Conservation (phyloP, 805 yeast species). For the Wilhelminamyces savonicus region DNA sequence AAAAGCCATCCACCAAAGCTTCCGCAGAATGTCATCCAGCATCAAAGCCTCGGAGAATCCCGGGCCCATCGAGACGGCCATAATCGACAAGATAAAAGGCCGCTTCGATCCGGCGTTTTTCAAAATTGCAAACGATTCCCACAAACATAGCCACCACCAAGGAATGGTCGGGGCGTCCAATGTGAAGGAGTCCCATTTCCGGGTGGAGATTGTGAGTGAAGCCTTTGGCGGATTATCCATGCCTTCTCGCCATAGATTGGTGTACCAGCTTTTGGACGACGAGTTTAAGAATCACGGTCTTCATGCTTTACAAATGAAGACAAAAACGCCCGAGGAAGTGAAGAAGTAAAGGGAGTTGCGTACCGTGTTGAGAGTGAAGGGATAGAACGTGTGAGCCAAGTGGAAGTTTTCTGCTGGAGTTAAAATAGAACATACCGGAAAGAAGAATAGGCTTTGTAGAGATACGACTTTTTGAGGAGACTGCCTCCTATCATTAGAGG, state of each 20-base stretch:
- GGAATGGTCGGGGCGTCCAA: slow-evolving; percentile 72
- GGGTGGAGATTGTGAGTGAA: slow-evolving; percentile 66
- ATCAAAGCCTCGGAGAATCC: slow-evolving; percentile 13
- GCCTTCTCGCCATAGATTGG: slow-evolving; percentile 73
- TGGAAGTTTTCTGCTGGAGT: too few species aligned
- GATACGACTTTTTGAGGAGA: too few species aligned
- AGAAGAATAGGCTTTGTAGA: too few species aligned
- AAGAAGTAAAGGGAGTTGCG: too few species aligned
- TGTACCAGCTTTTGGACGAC: slow-evolving; percentile 63
- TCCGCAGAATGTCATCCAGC: not conserved
- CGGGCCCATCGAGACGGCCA: slow-evolving; percentile 47
- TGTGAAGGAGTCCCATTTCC: slow-evolving; percentile 74
- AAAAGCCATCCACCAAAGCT: too few species aligned
- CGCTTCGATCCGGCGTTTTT: slow-evolving; percentile 41
- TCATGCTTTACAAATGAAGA: slow-evolving; percentile 83
- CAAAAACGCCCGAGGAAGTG: slow-evolving; percentile 62
- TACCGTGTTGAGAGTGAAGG: too few species aligned
- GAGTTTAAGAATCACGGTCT: slow-evolving; percentile 68
- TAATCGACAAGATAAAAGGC: slow-evolving; percentile 36
- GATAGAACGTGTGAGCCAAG: too few species aligned
- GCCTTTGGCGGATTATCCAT: slow-evolving; percentile 56
- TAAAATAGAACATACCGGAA: too few species aligned
- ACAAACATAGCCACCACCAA: slow-evolving; percentile 82
- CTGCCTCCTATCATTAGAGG: too few species aligned
- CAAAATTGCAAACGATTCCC: slow-evolving; percentile 71